phyloP scores from a whole-genome alignment of 768 basidiomycete species.

The Scleroderma citrinum region DNA sequence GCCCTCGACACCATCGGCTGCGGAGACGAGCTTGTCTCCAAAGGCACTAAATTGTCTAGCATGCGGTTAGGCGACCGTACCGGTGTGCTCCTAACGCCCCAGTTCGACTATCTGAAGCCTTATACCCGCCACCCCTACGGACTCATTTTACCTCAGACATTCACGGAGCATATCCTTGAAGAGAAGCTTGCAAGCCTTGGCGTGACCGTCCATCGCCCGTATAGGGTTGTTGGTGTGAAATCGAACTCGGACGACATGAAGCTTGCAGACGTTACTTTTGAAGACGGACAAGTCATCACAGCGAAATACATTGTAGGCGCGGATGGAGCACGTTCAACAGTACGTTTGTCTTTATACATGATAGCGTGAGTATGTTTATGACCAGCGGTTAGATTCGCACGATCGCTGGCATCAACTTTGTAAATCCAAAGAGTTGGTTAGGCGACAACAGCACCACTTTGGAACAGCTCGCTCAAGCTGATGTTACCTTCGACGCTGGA shows the following conservation, averaged over 20 bases:
- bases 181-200: slow-evolving; percentile 28
- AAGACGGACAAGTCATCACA: slow-evolving; percentile 38
- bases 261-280: slow-evolving; percentile 39
- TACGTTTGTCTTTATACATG: slow-evolving; percentile 23
- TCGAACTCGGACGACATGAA: slow-evolving; percentile 21
- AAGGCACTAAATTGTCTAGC: slow-evolving; percentile 29
- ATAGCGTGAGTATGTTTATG: neutral
- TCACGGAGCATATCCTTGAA: slow-evolving; percentile 32
- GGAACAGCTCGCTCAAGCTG: slow-evolving; percentile 41
- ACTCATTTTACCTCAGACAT: slow-evolving; percentile 38
- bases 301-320: slow-evolving; percentile 46
- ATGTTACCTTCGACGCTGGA: slow-evolving; percentile 31
- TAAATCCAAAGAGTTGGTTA: slow-evolving; percentile 35
- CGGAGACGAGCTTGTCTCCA: slow-evolving; percentile 32
- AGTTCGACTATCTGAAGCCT: slow-evolving; percentile 30
- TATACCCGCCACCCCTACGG: slow-evolving; percentile 42
- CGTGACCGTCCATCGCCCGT: slow-evolving; percentile 31
- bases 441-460: slow-evolving; percentile 26
- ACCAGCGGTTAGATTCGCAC: slow-evolving; percentile 34
- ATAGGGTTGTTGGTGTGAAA: slow-evolving; percentile 36
- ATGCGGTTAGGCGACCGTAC: slow-evolving; percentile 28
- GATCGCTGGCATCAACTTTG: slow-evolving; percentile 36
- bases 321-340: slow-evolving; percentile 44
- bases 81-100: slow-evolving; percentile 18
- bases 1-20: slow-evolving; percentile 41